Conservation (phyloP, 495 filamentous ascomycete genomes). For the Cercophora sp. region DNA sequence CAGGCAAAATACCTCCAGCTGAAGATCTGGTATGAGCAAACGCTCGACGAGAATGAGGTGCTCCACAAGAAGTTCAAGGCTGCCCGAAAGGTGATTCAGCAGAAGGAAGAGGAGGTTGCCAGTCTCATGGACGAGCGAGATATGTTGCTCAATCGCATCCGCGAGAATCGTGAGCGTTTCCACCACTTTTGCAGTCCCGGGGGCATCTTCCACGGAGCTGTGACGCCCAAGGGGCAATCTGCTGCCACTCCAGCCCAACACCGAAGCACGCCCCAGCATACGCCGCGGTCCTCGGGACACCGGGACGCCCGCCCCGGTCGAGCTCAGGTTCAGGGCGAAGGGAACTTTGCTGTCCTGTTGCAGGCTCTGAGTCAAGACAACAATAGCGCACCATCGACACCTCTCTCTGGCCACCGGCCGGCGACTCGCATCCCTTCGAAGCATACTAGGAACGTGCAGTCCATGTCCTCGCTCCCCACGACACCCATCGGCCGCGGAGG, state of each 20-base stretch:
- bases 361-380: conserved; percentile 72
- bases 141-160: conserved; percentile 75
- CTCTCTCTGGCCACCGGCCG: conserved; percentile 39
- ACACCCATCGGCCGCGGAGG: conserved; percentile 57
- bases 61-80: conserved; percentile 62
- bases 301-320: conserved; percentile 35
- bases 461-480: conserved; percentile 74
- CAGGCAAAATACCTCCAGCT: conserved; percentile 46
- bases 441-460: conserved; percentile 67
- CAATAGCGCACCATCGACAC: conserved; percentile 64
- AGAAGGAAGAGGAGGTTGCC: conserved; percentile 63
- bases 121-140: conserved; percentile 65
- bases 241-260: conserved; percentile 46
- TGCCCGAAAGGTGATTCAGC: conserved; percentile 68
- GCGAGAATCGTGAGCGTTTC: conserved; percentile 81
- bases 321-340: conserved; percentile 37
- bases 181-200: conserved; percentile 59
- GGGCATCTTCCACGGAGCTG: conserved; percentile 49
- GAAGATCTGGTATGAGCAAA: conserved; percentile 49
- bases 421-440: conserved; percentile 45
- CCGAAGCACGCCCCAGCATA: conserved; percentile 44
- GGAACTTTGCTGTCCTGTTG: conserved; percentile 70
- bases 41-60: conserved; percentile 60
- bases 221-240: conserved; percentile 52
- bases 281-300: conserved; percentile 40